Base-by-base conservation (phyloP, 345 rosid genomes). In the Alliaria petiolata region DNA sequence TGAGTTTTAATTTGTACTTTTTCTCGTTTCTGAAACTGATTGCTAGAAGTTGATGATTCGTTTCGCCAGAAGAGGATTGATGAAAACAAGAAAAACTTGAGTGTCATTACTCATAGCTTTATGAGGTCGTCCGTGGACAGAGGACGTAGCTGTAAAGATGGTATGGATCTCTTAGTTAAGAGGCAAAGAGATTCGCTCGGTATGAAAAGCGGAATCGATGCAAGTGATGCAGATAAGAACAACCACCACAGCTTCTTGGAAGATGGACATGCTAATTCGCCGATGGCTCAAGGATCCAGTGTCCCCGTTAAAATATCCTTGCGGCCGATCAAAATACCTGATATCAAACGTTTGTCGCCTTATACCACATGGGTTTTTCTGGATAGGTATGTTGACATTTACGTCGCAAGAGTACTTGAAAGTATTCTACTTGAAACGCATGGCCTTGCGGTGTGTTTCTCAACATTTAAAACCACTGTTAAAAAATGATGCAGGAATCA, bases 331-430 rank as follows among this genome's bases (percentile, higher is more conserved):
- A 95, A 89, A 71, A 87, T 95, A 38, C 75, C 87, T 20, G 99
- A 88, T 57, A 73, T 84, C 53, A 95, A 85, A 83, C 88, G 86
- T 70, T 72, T 95, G 73, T 88, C 98, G 11, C 96, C 98, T 53
- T 95, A 95, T 83, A 95, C 99, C 28, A 89, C 98, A 8, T 95
- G 98, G 98, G 80, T 89, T 43, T 95, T 95, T 77, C 82, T 95
- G 75, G 98, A 95, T 76, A 95, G 98, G 99, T 90, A 65, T n/a
- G n/a, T n/a, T n/a, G n/a, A n/a, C n/a, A n/a, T n/a, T n/a, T n/a
- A 59, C 10, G n/a, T 46, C 1, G 14, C 40, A 34, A 44, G 62
- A 46, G 30, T 69, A 35, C 62, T 26, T 69, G 51, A 39, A 30
- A 16, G 15, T n/a, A n/a, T n/a, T n/a, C n/a, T n/a, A n/a, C n/a